Base-by-base conservation (phyloP, 495 filamentous ascomycete species). In the Aspergillus panamensis region DNA sequence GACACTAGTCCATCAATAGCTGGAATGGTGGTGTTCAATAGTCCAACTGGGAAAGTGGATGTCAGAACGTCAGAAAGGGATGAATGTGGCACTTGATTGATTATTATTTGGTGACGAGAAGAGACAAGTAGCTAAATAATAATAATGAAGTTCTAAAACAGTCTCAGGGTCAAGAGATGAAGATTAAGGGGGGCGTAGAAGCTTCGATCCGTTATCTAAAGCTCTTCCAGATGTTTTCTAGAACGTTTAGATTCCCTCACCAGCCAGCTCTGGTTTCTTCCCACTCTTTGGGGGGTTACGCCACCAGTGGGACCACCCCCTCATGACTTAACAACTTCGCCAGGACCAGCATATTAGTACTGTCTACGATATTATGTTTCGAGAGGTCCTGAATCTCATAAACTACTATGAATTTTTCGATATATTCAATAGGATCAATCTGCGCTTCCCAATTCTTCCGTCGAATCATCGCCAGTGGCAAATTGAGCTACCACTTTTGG, bases 201-300 rank as follows among this genome's bases (percentile, higher is more conserved):
- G 54, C 59, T 67, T 67, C 59, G 43, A 59, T 52, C 42, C 44
- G 51, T 39, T 53, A 55, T 53, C 53, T 57, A 58, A 37, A 37
- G 39, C 53, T 29, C 47, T 71, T 71, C 68, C 64, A 71, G 53
- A 53, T 57, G 60, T 62, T 56, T 71, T 71, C 68, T 71, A 71
- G 68, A 71, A 71, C 53, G 16, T 37, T 37, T 33, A 35, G 35
- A 33, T 31, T 37, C 40, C 32, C 31, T 48, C 25, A 25, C 52
- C 44, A 14, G 2, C 19, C 16, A n/a, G 5, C 3, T 44, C 42
- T 44, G n/a, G 13, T 44, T 9, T 45, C 19, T 10, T 5, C n/a
- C 16, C 42, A 17, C 7, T 17, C 10, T 29, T 45, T 19, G 29
- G 40, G 40, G 29, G 17, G 31, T 47, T 51, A 54, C 59, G 59